Percentiles rank a stretch among this genome's conserved stretches.
phyloP scores from a whole-genome alignment of 345 rosid genomes.

The Capsella bursapastoris region DNA sequence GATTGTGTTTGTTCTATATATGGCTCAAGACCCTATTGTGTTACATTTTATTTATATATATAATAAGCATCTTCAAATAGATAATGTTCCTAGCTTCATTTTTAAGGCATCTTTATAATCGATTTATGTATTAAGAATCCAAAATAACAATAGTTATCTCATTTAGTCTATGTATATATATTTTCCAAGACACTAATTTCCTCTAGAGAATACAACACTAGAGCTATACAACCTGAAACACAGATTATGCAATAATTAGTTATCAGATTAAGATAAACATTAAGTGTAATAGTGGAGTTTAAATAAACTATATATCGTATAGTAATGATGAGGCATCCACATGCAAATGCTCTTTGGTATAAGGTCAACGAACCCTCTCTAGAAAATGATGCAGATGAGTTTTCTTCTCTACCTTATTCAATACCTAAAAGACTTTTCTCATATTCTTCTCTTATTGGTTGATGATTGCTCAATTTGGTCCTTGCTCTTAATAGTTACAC shows the following conservation, averaged over 20 bases:
- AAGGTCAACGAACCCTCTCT: conserved; percentile 31
- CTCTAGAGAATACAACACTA: neutral
- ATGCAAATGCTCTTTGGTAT: conserved; percentile 35
- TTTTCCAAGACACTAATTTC: conserved; percentile 10
- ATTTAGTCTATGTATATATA: neutral
- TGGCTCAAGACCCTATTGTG: conserved; percentile 23
- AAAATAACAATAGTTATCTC: neutral
- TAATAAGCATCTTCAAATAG: conserved; percentile 24
- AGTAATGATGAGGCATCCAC: conserved; percentile 22
- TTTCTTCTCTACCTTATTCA: conserved; percentile 28
- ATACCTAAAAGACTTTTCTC: conserved; percentile 28
- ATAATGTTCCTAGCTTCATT: conserved; percentile 36
- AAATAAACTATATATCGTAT: neutral
- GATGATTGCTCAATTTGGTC: conserved; percentile 19
- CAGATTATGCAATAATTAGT: neutral
- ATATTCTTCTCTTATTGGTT: conserved; percentile 33
- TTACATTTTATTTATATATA: neutral
- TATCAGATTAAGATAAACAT: neutral
- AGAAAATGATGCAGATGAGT: conserved; percentile 32
- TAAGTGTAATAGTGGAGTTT: neutral
- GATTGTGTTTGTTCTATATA: conserved; percentile 30
- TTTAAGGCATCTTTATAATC: conserved; percentile 33
- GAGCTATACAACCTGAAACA: conserved; percentile 4
- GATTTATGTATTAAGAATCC: conserved; percentile 1
- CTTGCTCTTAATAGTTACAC: neutral